These are phyloP conservation scores for Clarkia xantiana DNA, from an alignment of 345 rosid genomes.

Conservation along the genomic window DNA sequence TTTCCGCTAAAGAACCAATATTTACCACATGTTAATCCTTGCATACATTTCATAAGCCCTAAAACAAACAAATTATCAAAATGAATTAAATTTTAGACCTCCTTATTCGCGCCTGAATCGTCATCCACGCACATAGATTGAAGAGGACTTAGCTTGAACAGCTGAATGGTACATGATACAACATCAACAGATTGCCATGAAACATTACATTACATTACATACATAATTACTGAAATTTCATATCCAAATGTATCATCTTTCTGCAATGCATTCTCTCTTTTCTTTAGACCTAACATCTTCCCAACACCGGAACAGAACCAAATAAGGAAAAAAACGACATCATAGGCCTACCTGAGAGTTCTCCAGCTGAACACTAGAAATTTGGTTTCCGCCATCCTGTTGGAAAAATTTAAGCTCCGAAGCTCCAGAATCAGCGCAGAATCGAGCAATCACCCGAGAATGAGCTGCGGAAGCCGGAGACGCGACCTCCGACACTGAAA, in stretches of 20 bases:
- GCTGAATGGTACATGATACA: conserved; percentile 23
- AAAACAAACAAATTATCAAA: neutral
- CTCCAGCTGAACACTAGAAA: conserved; percentile 14
- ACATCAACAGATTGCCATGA: neutral
- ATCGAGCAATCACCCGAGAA: conserved; percentile 40
- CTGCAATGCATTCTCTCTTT: too few relatives aligned
- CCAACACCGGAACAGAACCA: neutral
- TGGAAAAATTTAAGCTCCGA: conserved; percentile 39
- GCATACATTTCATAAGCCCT: neutral
- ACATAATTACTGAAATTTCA: too few relatives aligned
- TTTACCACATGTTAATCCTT: conserved; percentile 9
- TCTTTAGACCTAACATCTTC: neutral
- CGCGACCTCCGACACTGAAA: conserved; percentile 43
- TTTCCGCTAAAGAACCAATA: conserved; percentile 40
- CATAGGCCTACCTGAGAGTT: conserved; percentile 1
- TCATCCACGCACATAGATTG: conserved; percentile 57
- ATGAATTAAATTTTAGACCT: conserved; percentile 24
- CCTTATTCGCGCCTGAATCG: conserved; percentile 27
- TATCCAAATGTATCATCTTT: too few relatives aligned
- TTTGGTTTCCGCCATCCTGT: conserved; percentile 22
- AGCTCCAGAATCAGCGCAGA: conserved; percentile 31
- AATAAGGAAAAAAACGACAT: neutral
- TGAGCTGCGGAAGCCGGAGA: conserved; percentile 22
- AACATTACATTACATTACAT: too few relatives aligned
- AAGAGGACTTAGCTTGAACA: conserved; percentile 61